Conservation (phyloP, 495 filamentous ascomycete species). For the Thozetella sp. region DNA sequence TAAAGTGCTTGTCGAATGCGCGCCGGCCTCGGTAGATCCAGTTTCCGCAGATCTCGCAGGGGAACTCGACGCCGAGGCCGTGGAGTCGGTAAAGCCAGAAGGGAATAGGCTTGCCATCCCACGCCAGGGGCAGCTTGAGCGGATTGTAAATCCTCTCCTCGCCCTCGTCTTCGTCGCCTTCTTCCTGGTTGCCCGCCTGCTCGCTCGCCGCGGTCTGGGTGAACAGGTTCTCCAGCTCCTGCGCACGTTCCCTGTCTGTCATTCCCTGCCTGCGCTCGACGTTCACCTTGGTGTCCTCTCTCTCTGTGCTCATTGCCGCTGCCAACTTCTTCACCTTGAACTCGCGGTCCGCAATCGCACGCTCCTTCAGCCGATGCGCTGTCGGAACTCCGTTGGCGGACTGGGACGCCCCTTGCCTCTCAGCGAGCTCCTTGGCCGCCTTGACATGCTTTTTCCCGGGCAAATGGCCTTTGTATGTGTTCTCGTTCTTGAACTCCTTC, state of each 20-base stretch:
- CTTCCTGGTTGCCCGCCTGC: slow-evolving; percentile 36
- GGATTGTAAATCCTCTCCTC: slow-evolving; percentile 95
- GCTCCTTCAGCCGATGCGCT: slow-evolving; percentile 74
- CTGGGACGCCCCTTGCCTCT: slow-evolving; percentile 25
- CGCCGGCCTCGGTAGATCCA: slow-evolving; percentile 96
- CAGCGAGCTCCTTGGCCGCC: slow-evolving; percentile 63
- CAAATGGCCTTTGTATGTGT: slow-evolving; percentile 89
- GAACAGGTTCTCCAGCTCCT: slow-evolving; percentile 87
- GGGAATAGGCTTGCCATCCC: slow-evolving; percentile 98
- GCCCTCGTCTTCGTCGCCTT: slow-evolving; percentile 54
- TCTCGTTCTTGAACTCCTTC: slow-evolving; percentile 93
- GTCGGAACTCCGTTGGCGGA: slow-evolving; percentile 27
- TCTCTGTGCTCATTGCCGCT: slow-evolving; percentile 73
- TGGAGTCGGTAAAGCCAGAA: slow-evolving; percentile 99
- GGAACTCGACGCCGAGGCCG: slow-evolving; percentile 91
- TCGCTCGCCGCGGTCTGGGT: slow-evolving; percentile 46
- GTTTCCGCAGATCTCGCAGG: slow-evolving; percentile 96
- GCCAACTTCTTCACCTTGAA: slow-evolving; percentile 78
- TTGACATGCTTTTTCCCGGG: slow-evolving; percentile 90
- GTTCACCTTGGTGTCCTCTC: slow-evolving; percentile 85
- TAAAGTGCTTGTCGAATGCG: slow-evolving; percentile 98
- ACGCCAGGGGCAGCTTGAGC: slow-evolving; percentile 89
- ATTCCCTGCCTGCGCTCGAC: slow-evolving; percentile 93
- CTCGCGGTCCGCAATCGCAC: slow-evolving; percentile 87
- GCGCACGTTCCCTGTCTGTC: slow-evolving; percentile 91